Base-by-base conservation (phyloP, 805 yeast genomes). In the Candida succiphila region DNA sequence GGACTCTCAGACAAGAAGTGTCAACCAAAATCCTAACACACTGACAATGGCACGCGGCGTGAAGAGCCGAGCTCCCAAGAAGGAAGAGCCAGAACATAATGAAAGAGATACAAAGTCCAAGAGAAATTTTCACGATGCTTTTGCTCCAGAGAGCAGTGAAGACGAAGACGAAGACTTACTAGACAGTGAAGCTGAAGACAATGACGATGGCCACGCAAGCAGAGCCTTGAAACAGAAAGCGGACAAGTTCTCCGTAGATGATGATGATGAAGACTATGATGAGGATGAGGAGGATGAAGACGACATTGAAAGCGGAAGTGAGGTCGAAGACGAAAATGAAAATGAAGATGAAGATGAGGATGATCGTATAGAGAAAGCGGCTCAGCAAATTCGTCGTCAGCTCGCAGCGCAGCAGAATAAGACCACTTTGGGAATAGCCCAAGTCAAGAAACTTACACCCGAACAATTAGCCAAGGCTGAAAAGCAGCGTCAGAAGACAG, bases 401-500 rank as follows among this genome's bases (percentile, higher is more conserved):
- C 7, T 31, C 14, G 14, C 26, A 12, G 43, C 38, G 17, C 38
- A 30, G 17, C 21, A 19, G 7, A 19, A 23, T 29, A 33, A 59
- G 27, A 36, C 42, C 49, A 65, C 45, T 37, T 49, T 32, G 49
- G 54, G 30, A 47, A 58, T 37, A 20, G 60, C 60, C 30, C 68
- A 72, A 42, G 59, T 78, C 26, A 75, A 78, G 43, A 69, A 65
- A 42, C 59, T 79, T 22, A 67, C 78, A 7, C 67, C 78, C 7
- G 68, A 68, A 30, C 72, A 73, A 40, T 53, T 76, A n/a, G 69
- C 52, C 5, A 60, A 74, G 49, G 72, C 70, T 39, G 67, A 71
- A 39, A 68, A 68, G 43, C 70, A 69, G 44, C 66, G 72, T 25
- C 73, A 68, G 39, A 77, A 72, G 45, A 78, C 95, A 0, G 98